phyloP scores from a whole-genome alignment of 1,284 basidiomycete species.

The Trichosporon faecale region DNA sequence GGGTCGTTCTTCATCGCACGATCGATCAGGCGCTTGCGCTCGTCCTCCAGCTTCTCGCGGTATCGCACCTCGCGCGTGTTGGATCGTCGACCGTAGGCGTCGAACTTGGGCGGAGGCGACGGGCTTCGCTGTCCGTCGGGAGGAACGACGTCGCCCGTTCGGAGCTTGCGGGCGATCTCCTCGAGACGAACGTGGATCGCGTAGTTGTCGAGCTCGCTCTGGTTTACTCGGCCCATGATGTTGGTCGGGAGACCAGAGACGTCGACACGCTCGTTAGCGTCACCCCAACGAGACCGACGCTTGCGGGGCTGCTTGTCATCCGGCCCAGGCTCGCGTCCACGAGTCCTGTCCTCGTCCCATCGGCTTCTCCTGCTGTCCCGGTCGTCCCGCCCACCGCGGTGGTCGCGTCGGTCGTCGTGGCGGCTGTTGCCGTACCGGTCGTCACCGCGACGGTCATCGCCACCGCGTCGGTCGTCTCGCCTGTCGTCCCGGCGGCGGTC shows the following conservation, averaged over 20 bases:
- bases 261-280: conserved; percentile 70
- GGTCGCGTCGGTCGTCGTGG: conserved; percentile 26
- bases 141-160: conserved; percentile 90
- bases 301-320: conserved; percentile 70
- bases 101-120: conserved; percentile 96
- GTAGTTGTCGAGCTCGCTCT: conserved; percentile 90
- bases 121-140: conserved; percentile 92
- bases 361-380: conserved; percentile 31
- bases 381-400: conserved; percentile 21
- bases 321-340: conserved; percentile 31
- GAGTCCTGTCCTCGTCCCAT: conserved; percentile 29
- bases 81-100: conserved; percentile 91
- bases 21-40: conserved; percentile 89
- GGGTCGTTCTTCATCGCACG: conserved; percentile 96
- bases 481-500: conserved; percentile 17
- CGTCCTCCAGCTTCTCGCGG: conserved; percentile 95
- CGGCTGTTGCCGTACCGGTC: conserved; percentile 24
- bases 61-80: conserved; percentile 98
- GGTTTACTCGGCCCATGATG: conserved; percentile 86
- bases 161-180: conserved; percentile 92
- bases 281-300: conserved; percentile 92
- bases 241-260: conserved; percentile 87
- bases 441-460: conserved; percentile 22
- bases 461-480: conserved; percentile 27
- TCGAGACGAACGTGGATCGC: conserved; percentile 90